Conservation (phyloP, 2,329 filamentous ascomycete species). For the Bipolaris victoriae region DNA sequence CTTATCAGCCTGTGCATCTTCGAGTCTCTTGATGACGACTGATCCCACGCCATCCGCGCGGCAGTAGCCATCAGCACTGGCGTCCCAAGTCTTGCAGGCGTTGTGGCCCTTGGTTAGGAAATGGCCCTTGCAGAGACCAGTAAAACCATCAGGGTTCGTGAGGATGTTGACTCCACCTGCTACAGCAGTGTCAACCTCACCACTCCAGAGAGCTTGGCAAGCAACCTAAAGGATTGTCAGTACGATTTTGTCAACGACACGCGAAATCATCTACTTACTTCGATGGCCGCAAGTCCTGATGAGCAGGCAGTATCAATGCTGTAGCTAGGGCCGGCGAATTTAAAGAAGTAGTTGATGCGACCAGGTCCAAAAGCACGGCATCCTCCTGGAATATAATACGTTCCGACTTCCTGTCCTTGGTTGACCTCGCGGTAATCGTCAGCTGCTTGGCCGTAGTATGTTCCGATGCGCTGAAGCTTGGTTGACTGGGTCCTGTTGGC, state of each 20-base stretch:
- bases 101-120: constrained; percentile 30
- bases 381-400: constrained; percentile 62
- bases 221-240: constrained; percentile 18
- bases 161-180: constrained; percentile 36
- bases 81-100: constrained; percentile 45
- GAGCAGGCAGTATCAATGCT: constrained; percentile 49
- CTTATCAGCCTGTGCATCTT: constrained; percentile 41
- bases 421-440: constrained; percentile 42
- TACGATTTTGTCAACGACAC: neutral
- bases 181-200: constrained; percentile 38
- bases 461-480: constrained; percentile 37
- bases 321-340: constrained; percentile 52
- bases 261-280: neutral
- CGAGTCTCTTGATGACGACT: constrained; percentile 43
- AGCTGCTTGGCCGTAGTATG: constrained; percentile 41
- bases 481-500: constrained; percentile 38
- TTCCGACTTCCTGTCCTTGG: constrained; percentile 51
- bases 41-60: constrained; percentile 39
- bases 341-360: constrained; percentile 52
- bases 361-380: constrained; percentile 60
- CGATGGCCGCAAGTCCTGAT: constrained; percentile 39
- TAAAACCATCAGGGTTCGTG: constrained; percentile 41
- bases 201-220: constrained; percentile 35
- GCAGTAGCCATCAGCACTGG: constrained; percentile 41
- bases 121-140: constrained; percentile 29